Evolutionary conservation across 192 early-diverging fungal genomes (phyloP).

Genomic region (Radiomyces spectabilis): DNA sequence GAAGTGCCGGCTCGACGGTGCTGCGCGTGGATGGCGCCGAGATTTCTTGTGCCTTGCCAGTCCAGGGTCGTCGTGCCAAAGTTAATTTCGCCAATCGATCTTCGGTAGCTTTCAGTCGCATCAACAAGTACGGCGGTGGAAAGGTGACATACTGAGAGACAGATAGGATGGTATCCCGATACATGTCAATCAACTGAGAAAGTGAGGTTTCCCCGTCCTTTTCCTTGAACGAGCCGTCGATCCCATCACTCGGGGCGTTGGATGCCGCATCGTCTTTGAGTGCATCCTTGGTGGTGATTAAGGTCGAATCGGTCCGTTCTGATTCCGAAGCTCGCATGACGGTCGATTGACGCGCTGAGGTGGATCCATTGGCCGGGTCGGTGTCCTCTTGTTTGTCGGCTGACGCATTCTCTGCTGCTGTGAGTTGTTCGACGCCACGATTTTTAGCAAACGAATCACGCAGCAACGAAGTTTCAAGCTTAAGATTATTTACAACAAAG

Average conservation of each 20-base stretch:
- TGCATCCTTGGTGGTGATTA: too few relatives aligned
- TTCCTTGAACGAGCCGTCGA: too few relatives aligned
- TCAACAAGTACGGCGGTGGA: slow-evolving; percentile 77
- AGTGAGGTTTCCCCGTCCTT: slow-evolving; percentile 22
- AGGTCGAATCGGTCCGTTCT: too few relatives aligned
- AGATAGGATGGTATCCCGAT: slow-evolving; percentile 71
- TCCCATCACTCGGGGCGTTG: too few relatives aligned
- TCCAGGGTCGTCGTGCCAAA: slow-evolving; percentile 17
- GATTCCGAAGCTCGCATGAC: too few relatives aligned
- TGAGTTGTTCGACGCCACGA: slow-evolving; percentile 7
- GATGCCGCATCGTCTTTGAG: too few relatives aligned
- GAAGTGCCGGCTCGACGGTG: neutral
- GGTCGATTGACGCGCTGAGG: too few relatives aligned
- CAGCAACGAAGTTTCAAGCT: slow-evolving; percentile 77
- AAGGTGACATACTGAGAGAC: slow-evolving; percentile 84
- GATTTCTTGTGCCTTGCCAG: too few relatives aligned
- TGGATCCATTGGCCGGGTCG: too few relatives aligned
- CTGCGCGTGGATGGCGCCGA: neutral
- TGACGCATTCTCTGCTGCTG: neutral
- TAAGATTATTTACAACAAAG: slow-evolving; percentile 81
- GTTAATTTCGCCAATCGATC: slow-evolving; percentile 26
- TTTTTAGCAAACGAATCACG: slow-evolving; percentile 61
- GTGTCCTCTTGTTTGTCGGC: neutral
- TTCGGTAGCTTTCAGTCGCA: slow-evolving; percentile 54
- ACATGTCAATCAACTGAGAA: slow-evolving; percentile 42